Percentiles rank a stretch among this genome's conserved stretches.
These are phyloP conservation scores for Arachis hypogaea DNA, from an alignment of 306 rosid species.

Conservation along the genomic window DNA sequence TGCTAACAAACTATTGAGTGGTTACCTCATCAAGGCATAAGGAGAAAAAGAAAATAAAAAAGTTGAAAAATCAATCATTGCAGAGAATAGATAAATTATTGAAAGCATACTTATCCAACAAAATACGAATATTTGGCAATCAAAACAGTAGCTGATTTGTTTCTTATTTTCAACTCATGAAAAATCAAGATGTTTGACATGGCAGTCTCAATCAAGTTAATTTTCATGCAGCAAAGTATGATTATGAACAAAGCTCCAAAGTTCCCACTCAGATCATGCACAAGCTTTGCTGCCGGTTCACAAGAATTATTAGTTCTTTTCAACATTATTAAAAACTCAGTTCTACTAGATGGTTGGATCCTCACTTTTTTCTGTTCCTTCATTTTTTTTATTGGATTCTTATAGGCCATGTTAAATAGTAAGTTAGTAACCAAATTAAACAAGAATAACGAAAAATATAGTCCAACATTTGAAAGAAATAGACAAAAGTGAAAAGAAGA, in stretches of 20 bases:
- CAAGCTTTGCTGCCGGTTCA: conserved; percentile 18
- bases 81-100: too few relatives aligned
- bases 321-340: conserved; percentile 7
- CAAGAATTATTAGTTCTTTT: conserved; percentile 23
- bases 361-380: too few relatives aligned
- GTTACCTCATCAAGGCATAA: background rate
- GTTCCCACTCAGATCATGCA: background rate
- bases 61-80: background rate
- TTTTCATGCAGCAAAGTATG: background rate
- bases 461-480: background rate
- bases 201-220: conserved; percentile 12
- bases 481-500: background rate
- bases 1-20: background rate
- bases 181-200: conserved; percentile 15
- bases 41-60: background rate
- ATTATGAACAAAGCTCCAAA: conserved; percentile 20
- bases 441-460: background rate
- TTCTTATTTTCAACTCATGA: conserved; percentile 13
- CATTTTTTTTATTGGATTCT: conserved; percentile 22
- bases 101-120: conserved; percentile 12
- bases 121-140: background rate
- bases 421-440: conserved; percentile 18
- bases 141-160: conserved; percentile 3
- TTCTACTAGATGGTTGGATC: background rate
- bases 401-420: background rate